Percentiles rank a stretch among this genome's conserved stretches.
Conservation (phyloP, 768 basidiomycete genomes). For the Daedaleopsis nitida region DNA sequence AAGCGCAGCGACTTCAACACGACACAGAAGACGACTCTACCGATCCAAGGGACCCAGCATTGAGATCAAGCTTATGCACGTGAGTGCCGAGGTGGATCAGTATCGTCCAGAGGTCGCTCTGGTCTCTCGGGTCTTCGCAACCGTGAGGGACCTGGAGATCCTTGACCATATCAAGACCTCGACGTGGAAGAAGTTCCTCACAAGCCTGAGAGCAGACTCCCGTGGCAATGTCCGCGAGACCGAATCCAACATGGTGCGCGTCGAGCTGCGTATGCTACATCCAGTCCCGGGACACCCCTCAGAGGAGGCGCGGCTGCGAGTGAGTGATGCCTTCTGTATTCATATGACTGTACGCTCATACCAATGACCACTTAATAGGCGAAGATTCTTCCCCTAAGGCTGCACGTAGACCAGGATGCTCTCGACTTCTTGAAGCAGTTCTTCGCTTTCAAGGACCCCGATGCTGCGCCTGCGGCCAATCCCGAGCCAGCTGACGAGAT, state of each 20-base stretch:
- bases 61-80: constrained; percentile 73
- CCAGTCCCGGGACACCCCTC: constrained; percentile 67
- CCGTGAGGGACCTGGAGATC: constrained; percentile 79
- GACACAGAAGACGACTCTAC: constrained; percentile 48
- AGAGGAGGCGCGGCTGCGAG: constrained; percentile 80
- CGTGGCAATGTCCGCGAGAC: constrained; percentile 89
- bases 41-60: constrained; percentile 81
- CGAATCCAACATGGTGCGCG: constrained; percentile 89
- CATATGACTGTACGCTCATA: not conserved
- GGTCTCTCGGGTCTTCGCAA: constrained; percentile 67
- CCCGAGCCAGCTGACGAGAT: constrained; percentile 49
- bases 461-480: constrained; percentile 39
- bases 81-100: constrained; percentile 68
- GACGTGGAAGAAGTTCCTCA: constrained; percentile 97
- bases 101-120: constrained; percentile 56
- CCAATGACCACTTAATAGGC: constrained; percentile 48
- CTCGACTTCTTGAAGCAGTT: constrained; percentile 97
- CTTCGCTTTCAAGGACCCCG: constrained; percentile 80
- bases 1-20: constrained; percentile 20
- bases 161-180: constrained; percentile 98
- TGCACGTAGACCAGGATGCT: constrained; percentile 98
- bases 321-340: constrained; percentile 39
- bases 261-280: constrained; percentile 75
- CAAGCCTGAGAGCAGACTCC: constrained; percentile 80
- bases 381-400: constrained; percentile 84